phyloP scores from a whole-genome alignment of 2,329 filamentous ascomycete genomes.

The Trichoderma citrinoviride region DNA sequence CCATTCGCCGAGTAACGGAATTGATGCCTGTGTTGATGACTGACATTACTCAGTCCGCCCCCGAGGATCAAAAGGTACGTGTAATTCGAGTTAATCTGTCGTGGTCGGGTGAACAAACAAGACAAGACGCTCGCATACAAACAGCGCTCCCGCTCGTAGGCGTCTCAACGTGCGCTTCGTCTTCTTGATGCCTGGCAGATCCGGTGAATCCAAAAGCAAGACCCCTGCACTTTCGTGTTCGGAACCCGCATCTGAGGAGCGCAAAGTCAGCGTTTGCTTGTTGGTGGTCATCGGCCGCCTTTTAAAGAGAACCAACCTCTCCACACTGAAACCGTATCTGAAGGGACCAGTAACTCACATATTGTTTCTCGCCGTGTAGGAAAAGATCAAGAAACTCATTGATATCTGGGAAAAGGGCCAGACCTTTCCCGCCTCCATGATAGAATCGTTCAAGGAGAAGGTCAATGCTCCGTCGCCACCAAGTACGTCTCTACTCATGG shows the following conservation, averaged over 20 bases:
- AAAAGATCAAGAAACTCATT: slow-evolving; percentile 89
- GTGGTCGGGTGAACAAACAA: slow-evolving; percentile 12
- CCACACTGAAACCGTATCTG: slow-evolving; percentile 22
- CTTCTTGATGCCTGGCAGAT: slow-evolving; percentile 9
- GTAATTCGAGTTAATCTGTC: slow-evolving; percentile 28
- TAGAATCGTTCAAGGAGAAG: slow-evolving; percentile 79
- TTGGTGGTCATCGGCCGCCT: slow-evolving; percentile 26
- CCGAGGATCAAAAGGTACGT: slow-evolving; percentile 96
- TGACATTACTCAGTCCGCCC: slow-evolving; percentile 85
- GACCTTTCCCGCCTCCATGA: slow-evolving; percentile 80
- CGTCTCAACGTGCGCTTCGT: slow-evolving; percentile 15
- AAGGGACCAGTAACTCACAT: slow-evolving; percentile 40
- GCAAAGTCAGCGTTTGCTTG: slow-evolving; percentile 28
- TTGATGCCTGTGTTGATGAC: slow-evolving; percentile 91
- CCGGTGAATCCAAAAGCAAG: slow-evolving; percentile 6
- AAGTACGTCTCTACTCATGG: slow-evolving; percentile 57
- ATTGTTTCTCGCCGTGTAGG: slow-evolving; percentile 58
- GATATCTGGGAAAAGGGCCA: slow-evolving; percentile 97
- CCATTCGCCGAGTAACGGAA: slow-evolving; percentile 95
- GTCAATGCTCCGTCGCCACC: slow-evolving; percentile 59
- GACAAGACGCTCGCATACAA: neutral
- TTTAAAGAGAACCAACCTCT: neutral
- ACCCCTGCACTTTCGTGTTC: slow-evolving; percentile 2
- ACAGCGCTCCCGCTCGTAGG: slow-evolving; percentile 20
- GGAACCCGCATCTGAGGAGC: neutral